These are phyloP conservation scores for Starmerella vitae DNA, from an alignment of 805 yeast species.

Conservation along the genomic window DNA sequence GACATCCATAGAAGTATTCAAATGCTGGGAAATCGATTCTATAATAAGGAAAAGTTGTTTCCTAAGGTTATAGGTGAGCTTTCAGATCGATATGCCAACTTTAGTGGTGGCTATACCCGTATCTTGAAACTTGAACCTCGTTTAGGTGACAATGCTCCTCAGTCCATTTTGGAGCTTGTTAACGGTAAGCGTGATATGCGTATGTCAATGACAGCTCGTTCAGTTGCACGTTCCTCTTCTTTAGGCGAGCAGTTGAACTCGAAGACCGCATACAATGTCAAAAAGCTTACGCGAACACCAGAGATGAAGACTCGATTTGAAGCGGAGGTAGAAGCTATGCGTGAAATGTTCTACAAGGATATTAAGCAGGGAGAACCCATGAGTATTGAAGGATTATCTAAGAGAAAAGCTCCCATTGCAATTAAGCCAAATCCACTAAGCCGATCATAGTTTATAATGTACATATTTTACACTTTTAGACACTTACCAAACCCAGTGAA, in stretches of 20 bases:
- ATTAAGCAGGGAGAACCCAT: conserved; percentile 5
- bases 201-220: conserved; percentile 64
- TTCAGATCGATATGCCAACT: conserved; percentile 44
- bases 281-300: conserved; percentile 36
- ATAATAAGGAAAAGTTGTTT: conserved; percentile 35
- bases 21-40: conserved; percentile 15
- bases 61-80: conserved; percentile 59
- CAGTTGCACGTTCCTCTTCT: conserved; percentile 64
- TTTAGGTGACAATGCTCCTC: conserved; percentile 79
- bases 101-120: conserved; percentile 78
- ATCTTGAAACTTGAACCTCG: conserved; percentile 73
- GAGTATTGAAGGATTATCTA: not conserved
- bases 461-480: conserved; percentile 1
- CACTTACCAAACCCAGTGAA: conserved; percentile 1
- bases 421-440: conserved; percentile 12
- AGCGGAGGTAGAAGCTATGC: conserved; percentile 48
- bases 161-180: conserved; percentile 75
- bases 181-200: conserved; percentile 61
- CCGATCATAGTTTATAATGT: not conserved
- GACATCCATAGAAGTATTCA: conserved; percentile 10
- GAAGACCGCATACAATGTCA: conserved; percentile 44
- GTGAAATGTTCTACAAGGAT: conserved; percentile 25
- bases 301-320: conserved; percentile 43
- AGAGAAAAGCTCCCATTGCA: conserved; percentile 12
- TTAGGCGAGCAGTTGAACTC: conserved; percentile 43